These are phyloP conservation scores for Diaporthe australafricana DNA, from an alignment of 2,329 filamentous ascomycete genomes.

Conservation along the genomic window DNA sequence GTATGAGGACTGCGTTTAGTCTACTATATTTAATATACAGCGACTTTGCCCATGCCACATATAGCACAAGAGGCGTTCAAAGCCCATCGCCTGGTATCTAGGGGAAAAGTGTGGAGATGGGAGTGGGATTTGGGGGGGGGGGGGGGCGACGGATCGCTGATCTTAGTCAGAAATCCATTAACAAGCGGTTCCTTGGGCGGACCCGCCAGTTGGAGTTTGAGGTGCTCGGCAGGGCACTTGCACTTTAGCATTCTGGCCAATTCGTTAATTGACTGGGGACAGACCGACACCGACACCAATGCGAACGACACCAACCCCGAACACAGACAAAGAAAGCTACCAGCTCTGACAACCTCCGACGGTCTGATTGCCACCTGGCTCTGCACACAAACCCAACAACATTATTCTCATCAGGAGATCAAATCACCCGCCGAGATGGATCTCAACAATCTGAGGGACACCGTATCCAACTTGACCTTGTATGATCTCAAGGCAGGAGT, in stretches of 20 bases:
- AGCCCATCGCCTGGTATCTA: too few species aligned
- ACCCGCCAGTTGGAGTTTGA: constrained; percentile 27
- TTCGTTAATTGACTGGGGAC: constrained; percentile 6
- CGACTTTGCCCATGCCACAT: too few species aligned
- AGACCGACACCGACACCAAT: constrained; percentile 6
- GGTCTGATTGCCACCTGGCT: background rate
- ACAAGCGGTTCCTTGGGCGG: constrained; percentile 8
- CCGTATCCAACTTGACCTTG: constrained; percentile 90
- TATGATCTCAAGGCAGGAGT: constrained; percentile 97
- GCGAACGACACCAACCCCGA: background rate
- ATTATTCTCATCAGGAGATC: background rate
- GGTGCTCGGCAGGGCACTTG: constrained; percentile 28
- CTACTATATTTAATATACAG: too few species aligned
- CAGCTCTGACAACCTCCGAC: constrained; percentile 2
- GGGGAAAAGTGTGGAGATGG: too few species aligned
- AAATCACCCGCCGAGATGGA: constrained; percentile 73
- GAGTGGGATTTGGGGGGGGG: background rate
- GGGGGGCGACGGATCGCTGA: background rate
- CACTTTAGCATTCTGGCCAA: constrained; percentile 26
- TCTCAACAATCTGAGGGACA: constrained; percentile 84
- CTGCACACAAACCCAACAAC: background rate
- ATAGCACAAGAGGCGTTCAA: too few species aligned
- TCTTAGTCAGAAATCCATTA: constrained; percentile 32
- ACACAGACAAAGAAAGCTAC: constrained; percentile 24
- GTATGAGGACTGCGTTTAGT: too few species aligned